Conservation (phyloP, 2,329 filamentous ascomycete genomes). For the Sclerotinia glacialis region DNA sequence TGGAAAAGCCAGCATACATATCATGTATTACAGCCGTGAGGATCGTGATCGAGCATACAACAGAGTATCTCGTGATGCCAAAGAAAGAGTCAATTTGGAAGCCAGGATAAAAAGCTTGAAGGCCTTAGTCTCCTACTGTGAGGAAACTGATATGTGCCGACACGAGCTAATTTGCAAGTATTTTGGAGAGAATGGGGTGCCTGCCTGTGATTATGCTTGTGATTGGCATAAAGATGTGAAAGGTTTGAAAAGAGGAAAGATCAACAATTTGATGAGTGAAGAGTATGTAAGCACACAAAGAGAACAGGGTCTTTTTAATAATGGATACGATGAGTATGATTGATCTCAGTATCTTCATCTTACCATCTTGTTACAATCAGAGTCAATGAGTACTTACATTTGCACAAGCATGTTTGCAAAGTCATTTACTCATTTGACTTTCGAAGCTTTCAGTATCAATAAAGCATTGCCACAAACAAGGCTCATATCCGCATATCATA, state of each 20-base stretch:
- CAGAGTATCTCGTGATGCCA: conserved; percentile 51
- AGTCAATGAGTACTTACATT: background rate
- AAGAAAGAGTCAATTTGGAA: conserved; percentile 45
- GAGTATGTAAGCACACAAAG: conserved; percentile 64
- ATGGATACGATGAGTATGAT: conserved; percentile 50
- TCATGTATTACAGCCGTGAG: conserved; percentile 87
- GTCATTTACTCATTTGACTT: background rate
- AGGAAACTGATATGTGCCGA: conserved; percentile 68
- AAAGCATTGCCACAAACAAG: background rate
- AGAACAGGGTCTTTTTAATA: conserved; percentile 56
- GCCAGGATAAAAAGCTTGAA: conserved; percentile 62
- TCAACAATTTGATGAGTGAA: conserved; percentile 55
- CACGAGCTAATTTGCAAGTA: conserved; percentile 74
- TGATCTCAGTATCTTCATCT: conserved; percentile 23
- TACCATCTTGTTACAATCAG: background rate
- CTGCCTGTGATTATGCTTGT: conserved; percentile 70
- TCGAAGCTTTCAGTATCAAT: background rate
- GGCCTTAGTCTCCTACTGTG: conserved; percentile 76
- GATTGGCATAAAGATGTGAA: conserved; percentile 71
- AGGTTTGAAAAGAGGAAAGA: conserved; percentile 56
- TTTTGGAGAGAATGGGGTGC: conserved; percentile 64
- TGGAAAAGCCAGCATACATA: conserved; percentile 80
- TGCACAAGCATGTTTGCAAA: background rate
- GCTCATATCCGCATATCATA: background rate
- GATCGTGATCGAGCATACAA: conserved; percentile 71